phyloP scores from a whole-genome alignment of 345 rosid species.

The Cardamine resedifolia region DNA sequence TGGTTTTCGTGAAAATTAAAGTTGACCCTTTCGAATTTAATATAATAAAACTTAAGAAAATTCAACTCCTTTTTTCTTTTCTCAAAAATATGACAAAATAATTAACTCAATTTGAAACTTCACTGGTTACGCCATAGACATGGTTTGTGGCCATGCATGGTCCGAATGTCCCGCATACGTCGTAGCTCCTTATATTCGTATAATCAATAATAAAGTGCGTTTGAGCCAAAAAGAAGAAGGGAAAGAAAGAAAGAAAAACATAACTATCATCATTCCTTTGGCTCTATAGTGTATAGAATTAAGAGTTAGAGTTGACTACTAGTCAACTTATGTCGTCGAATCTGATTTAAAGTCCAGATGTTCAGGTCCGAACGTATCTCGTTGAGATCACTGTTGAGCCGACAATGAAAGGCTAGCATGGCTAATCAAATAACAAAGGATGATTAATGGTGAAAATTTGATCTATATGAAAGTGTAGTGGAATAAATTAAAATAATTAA shows the following conservation, averaged over 20 bases:
- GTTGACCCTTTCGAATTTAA: neutral
- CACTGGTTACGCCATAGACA: neutral
- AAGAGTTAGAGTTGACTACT: constrained; percentile 19
- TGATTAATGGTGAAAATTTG: constrained; percentile 13
- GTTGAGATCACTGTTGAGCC: neutral
- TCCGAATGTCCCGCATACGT: neutral
- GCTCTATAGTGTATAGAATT: neutral
- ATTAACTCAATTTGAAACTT: neutral
- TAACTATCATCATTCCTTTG: neutral
- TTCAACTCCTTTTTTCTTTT: neutral
- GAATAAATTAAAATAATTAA: neutral
- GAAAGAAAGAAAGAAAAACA: neutral
- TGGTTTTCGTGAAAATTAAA: neutral
- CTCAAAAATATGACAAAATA: neutral
- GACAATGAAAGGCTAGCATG: neutral
- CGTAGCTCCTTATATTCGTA: neutral
- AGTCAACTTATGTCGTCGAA: constrained; percentile 11
- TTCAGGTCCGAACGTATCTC: constrained; percentile 5
- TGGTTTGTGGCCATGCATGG: neutral
- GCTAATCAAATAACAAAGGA: neutral
- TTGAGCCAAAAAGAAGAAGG: neutral
- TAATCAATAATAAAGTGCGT: neutral
- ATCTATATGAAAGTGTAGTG: constrained; percentile 12
- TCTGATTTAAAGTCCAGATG: constrained; percentile 3
- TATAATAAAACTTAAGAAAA: neutral